These are phyloP conservation scores for Puccinia novopanici DNA, from an alignment of 1,284 basidiomycete genomes.

Conservation along the genomic window DNA sequence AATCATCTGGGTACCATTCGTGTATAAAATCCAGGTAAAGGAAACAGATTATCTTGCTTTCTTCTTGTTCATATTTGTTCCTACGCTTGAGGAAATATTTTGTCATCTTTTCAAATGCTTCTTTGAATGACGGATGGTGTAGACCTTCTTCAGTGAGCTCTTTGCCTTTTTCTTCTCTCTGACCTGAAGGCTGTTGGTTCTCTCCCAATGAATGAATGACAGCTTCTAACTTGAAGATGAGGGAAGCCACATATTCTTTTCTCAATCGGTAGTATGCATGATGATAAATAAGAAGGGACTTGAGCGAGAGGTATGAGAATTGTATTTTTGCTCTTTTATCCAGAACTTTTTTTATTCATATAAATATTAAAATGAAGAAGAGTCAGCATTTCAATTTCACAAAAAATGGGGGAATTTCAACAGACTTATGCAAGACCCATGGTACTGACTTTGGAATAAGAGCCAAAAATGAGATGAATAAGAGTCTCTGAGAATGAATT, in stretches of 20 bases:
- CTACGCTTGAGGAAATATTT: not conserved
- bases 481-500: not conserved
- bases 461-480: slow-evolving; percentile 19
- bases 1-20: not conserved
- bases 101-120: not conserved
- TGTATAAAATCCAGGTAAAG: slow-evolving; percentile 9
- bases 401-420: not conserved
- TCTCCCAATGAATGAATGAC: not conserved
- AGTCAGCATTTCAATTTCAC: not conserved
- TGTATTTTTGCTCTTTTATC: slow-evolving; percentile 4
- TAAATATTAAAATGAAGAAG: not conserved
- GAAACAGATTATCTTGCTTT: not conserved
- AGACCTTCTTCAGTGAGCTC: not conserved
- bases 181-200: not conserved
- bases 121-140: not conserved
- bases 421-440: not conserved
- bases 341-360: not conserved
- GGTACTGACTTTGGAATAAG: not conserved
- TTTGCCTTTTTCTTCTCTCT: not conserved
- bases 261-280: not conserved
- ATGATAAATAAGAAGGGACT: slow-evolving; percentile 1
- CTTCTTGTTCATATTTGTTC: not conserved
- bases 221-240: not conserved
- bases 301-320: not conserved
- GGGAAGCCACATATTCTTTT: not conserved